These are phyloP conservation scores for Panicum hallii DNA, from an alignment of 202 grass and related monocot genomes.

Conservation along the genomic window DNA sequence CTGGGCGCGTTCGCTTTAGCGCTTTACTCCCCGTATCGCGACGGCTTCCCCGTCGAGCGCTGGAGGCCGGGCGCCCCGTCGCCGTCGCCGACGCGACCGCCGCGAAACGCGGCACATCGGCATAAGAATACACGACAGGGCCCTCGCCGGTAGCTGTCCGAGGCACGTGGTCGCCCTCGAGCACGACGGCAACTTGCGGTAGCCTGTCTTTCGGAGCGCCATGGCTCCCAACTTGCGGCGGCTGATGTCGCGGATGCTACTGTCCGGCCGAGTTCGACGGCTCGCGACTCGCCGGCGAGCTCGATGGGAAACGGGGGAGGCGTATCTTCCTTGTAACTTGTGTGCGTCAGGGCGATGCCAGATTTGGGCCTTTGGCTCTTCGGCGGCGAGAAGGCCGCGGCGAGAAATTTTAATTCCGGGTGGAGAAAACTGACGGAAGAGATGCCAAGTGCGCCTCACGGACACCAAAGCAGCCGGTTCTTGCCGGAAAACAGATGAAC, in stretches of 20 bases:
- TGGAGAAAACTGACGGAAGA: conserved; percentile 2
- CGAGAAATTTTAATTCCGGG: background rate
- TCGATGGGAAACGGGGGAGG: background rate
- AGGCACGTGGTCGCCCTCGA: conserved; percentile 37
- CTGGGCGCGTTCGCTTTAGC: conserved; percentile 35
- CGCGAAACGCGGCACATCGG: conserved; percentile 41
- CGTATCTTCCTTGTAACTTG: conserved; percentile 16
- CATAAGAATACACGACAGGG: conserved; percentile 4
- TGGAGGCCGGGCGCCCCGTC: conserved; percentile 2
- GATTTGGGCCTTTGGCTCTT: conserved; percentile 12
- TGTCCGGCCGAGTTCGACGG: background rate
- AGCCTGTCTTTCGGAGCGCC: background rate
- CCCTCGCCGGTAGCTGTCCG: conserved; percentile 21
- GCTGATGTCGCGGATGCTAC: background rate
- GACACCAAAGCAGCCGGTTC: conserved; percentile 30
- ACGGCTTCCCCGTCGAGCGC: conserved; percentile 10
- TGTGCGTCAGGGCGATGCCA: background rate
- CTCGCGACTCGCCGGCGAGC: background rate
- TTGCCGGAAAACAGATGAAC: conserved; percentile 14
- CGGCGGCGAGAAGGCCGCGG: conserved; percentile 29
- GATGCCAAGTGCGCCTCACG: conserved; percentile 16
- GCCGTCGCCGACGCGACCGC: conserved; percentile 33
- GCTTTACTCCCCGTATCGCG: conserved; percentile 1
- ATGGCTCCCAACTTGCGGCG: background rate
- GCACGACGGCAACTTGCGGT: conserved; percentile 23